Percentiles rank a stretch among this genome's conserved stretches.
phyloP scores from a whole-genome alignment of 2,329 filamentous ascomycete genomes.

The Aspergillus candidus region DNA sequence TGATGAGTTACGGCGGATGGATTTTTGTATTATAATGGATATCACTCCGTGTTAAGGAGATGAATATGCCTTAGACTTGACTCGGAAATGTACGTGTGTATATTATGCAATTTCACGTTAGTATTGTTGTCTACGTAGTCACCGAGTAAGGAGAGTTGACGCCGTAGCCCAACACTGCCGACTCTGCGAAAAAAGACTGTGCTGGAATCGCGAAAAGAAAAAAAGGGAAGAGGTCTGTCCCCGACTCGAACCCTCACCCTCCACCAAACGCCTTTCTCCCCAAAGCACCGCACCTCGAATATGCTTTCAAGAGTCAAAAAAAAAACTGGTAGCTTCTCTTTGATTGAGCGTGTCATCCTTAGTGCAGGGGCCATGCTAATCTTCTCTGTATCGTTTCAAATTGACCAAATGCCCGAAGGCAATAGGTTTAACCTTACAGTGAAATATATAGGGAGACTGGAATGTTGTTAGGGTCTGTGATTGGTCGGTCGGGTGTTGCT shows the following conservation, averaged over 20 bases:
- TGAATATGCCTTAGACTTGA: too few species aligned
- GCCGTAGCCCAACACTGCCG: too few species aligned
- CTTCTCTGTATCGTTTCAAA: conserved; percentile 68
- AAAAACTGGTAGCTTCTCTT: conserved; percentile 70
- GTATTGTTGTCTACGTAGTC: too few species aligned
- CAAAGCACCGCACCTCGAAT: conserved; percentile 10
- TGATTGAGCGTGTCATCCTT: conserved; percentile 91
- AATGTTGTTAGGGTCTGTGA: neutral
- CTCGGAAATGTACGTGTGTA: too few species aligned
- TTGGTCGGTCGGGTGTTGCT: conserved; percentile 3
- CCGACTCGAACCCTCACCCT: conserved; percentile 9
- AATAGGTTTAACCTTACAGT: conserved; percentile 7
- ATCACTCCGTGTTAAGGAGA: neutral
- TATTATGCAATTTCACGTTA: too few species aligned
- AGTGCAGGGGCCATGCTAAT: conserved; percentile 81
- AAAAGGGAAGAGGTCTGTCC: neutral
- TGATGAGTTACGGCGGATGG: too few species aligned
- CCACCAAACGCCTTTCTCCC: neutral
- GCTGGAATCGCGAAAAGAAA: neutral
- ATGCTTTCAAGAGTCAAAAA: conserved; percentile 30
- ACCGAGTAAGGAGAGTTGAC: too few species aligned
- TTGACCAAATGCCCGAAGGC: conserved; percentile 55
- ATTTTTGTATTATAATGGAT: neutral
- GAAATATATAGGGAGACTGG: conserved; percentile 16
- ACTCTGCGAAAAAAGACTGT: neutral